phyloP scores from a whole-genome alignment of 495 filamentous ascomycete genomes.

The Hyaloscypha bicolor region DNA sequence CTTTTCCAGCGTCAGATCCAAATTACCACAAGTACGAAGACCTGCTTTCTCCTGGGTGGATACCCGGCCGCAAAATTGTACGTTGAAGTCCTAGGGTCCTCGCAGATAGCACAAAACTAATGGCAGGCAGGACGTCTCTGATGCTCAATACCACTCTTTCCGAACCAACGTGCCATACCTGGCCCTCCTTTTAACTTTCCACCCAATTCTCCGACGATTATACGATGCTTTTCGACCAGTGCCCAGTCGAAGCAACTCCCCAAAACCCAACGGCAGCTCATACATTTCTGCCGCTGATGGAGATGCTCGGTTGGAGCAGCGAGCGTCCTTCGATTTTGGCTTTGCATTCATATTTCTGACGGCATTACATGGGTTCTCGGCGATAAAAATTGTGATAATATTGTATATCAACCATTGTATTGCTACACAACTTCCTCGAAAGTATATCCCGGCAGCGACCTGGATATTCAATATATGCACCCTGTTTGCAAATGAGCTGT shows the following conservation, averaged over 20 bases:
- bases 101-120: slow-evolving; percentile 12
- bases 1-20: slow-evolving; percentile 69
- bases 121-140: slow-evolving; percentile 74
- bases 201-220: slow-evolving; percentile 73
- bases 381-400: slow-evolving; percentile 78
- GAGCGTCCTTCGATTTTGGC: slow-evolving; percentile 79
- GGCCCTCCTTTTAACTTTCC: slow-evolving; percentile 65
- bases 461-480: slow-evolving; percentile 92
- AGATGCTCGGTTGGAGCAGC: slow-evolving; percentile 69
- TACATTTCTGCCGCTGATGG: slow-evolving; percentile 50
- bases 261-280: slow-evolving; percentile 24
- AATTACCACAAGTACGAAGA: slow-evolving; percentile 74
- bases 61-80: slow-evolving; percentile 90
- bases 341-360: slow-evolving; percentile 81
- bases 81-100: slow-evolving; percentile 34
- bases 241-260: slow-evolving; percentile 15
- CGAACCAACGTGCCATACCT: slow-evolving; percentile 86
- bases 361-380: slow-evolving; percentile 83
- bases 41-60: slow-evolving; percentile 82
- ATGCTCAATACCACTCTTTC: slow-evolving; percentile 85
- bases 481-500: slow-evolving; percentile 89
- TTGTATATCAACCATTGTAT: slow-evolving; percentile 81
- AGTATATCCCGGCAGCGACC: slow-evolving; percentile 71
- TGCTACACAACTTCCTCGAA: slow-evolving; percentile 65
- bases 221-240: slow-evolving; percentile 53